Evolutionary conservation across 192 early-diverging fungal genomes (phyloP).

Genomic region (Backusella mclennaniae): DNA sequence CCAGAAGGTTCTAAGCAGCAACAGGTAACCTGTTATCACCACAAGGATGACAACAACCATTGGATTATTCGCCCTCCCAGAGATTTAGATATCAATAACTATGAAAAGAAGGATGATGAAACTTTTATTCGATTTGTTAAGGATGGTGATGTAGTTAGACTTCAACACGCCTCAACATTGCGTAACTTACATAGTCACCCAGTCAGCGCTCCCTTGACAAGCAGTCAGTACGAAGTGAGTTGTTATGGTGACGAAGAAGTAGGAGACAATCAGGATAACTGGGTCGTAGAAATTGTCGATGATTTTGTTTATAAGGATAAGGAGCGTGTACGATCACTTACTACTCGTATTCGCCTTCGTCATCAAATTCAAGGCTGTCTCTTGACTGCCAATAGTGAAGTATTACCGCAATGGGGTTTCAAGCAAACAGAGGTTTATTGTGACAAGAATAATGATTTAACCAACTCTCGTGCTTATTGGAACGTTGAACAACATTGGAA

Average conservation of each 20-base stretch:
- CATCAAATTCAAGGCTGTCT: slow-evolving; percentile 74
- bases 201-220: slow-evolving; percentile 74
- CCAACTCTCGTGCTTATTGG: slow-evolving; percentile 78
- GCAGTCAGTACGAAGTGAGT: slow-evolving; percentile 80
- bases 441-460: slow-evolving; percentile 60
- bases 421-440: slow-evolving; percentile 93
- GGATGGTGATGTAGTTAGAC: slow-evolving; percentile 78
- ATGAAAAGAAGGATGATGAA: slow-evolving; percentile 33
- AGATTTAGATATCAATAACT: slow-evolving; percentile 13
- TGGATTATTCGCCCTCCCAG: slow-evolving; percentile 77
- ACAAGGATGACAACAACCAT: slow-evolving; percentile 93
- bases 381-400: slow-evolving; percentile 68
- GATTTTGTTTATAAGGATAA: slow-evolving; percentile 50
- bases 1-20: slow-evolving; percentile 91
- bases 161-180: slow-evolving; percentile 70
- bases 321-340: slow-evolving; percentile 64
- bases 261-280: slow-evolving; percentile 88
- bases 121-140: slow-evolving; percentile 52
- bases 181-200: slow-evolving; percentile 87
- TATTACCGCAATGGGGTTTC: slow-evolving; percentile 95
- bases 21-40: slow-evolving; percentile 93
- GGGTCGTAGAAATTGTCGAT: slow-evolving; percentile 82
- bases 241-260: slow-evolving; percentile 77
- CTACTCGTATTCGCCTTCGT: slow-evolving; percentile 79
- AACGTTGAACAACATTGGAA: slow-evolving; percentile 91